Percentiles rank a stretch among this genome's conserved stretches.
phyloP scores from a whole-genome alignment of 2,329 filamentous ascomycete species.

The Hymenoscyphus repandus region DNA sequence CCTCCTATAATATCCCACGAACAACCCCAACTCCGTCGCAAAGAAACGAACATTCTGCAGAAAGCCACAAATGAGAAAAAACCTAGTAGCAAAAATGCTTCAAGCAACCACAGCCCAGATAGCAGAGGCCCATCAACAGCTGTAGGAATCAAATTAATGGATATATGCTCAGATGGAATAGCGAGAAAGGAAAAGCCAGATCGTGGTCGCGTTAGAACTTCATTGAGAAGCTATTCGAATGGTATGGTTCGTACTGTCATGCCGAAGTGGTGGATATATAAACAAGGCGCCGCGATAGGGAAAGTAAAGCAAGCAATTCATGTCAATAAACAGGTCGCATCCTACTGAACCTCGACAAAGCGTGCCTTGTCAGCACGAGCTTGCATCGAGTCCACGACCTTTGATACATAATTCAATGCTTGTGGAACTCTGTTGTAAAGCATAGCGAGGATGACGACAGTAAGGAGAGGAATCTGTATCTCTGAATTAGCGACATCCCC shows the following conservation, averaged over 20 bases:
- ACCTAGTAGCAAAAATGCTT: too few relatives aligned
- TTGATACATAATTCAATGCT: slow-evolving; percentile 29
- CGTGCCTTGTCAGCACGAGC: slow-evolving; percentile 10
- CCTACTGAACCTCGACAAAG: slow-evolving; percentile 26
- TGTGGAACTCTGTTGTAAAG: slow-evolving; percentile 47
- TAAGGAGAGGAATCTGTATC: slow-evolving; percentile 45
- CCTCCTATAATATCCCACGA: too few relatives aligned
- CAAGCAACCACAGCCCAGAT: too few relatives aligned
- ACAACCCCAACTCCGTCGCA: too few relatives aligned
- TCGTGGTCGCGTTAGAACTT: background rate
- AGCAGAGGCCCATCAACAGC: too few relatives aligned
- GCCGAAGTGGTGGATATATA: background rate
- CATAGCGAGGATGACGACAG: slow-evolving; percentile 45
- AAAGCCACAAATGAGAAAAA: too few relatives aligned
- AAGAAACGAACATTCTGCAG: too few relatives aligned
- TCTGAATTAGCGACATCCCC: slow-evolving; percentile 15
- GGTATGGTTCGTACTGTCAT: background rate
- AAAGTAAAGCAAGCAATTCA: background rate
- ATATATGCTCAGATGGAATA: too few relatives aligned
- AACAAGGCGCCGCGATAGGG: background rate
- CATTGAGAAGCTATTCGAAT: background rate
- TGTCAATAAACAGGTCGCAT: background rate
- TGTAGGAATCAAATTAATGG: too few relatives aligned
- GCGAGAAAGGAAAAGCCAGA: background rate
- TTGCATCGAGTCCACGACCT: slow-evolving; percentile 18